Percentiles rank a stretch among this genome's conserved stretches.
Conservation (phyloP, 768 basidiomycete species). For the Boletus barrowsii region DNA sequence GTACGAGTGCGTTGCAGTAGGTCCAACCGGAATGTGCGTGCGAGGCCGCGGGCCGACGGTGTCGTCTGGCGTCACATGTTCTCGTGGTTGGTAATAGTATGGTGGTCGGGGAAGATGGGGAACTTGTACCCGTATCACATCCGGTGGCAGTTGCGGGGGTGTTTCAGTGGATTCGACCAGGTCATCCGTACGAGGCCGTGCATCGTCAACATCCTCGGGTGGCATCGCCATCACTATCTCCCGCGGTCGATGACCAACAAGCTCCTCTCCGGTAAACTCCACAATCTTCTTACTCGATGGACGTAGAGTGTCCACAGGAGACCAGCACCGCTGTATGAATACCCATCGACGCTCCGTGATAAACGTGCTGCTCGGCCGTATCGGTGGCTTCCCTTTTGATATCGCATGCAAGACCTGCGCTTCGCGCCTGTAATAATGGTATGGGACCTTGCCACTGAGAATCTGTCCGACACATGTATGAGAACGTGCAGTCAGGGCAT, state of each 20-base stretch:
- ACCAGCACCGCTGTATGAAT: conserved; percentile 17
- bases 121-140: no score
- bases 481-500: neutral
- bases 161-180: no score
- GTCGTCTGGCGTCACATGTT: no score
- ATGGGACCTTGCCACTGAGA: neutral
- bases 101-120: no score
- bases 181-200: no score
- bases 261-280: neutral
- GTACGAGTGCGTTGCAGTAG: no score
- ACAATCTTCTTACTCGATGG: conserved; percentile 31
- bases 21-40: no score
- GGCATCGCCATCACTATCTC: no score
- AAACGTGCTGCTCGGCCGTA: neutral
- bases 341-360: conserved; percentile 9
- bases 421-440: conserved; percentile 2
- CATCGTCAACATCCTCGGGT: no score
- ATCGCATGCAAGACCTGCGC: conserved; percentile 11
- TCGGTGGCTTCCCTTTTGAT: neutral
- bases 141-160: no score
- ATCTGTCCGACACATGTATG: neutral
- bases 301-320: conserved; percentile 11
- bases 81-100: no score
- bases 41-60: no score
- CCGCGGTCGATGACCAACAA: neutral